A percentile compares a stretch with the other conserved stretches of the same genome.
Evolutionary conservation across 163 green algal species (phyloP).

Genomic region (Chlamydomonas reinhardtii): DNA sequence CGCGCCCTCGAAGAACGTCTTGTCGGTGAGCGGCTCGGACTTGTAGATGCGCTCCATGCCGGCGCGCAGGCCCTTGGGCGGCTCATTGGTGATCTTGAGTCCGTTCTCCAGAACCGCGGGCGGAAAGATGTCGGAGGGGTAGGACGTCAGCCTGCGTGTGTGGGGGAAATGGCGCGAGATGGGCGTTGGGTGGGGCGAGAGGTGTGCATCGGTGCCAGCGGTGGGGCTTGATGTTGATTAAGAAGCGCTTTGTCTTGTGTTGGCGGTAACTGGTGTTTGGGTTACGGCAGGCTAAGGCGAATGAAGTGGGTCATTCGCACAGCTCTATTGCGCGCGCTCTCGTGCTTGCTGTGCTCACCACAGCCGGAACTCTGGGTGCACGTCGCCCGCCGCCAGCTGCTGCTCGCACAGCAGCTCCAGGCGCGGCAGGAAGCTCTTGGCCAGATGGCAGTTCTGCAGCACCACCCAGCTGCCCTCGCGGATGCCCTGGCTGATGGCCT

Average conservation of each 20-base stretch:
- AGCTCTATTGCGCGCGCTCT: too few species aligned
- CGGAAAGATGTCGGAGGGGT: conserved; percentile 76
- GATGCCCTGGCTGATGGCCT: conserved; percentile 66
- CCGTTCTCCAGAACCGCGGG: conserved; percentile 77
- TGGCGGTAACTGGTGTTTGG: too few species aligned
- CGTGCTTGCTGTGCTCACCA: conserved; percentile 33
- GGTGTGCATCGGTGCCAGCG: too few species aligned
- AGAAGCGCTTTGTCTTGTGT: too few species aligned
- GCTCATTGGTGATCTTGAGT: conserved; percentile 84
- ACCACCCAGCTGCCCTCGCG: conserved; percentile 81
- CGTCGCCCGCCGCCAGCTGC: conserved; percentile 60
- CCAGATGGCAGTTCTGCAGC: conserved; percentile 85
- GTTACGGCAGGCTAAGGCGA: too few species aligned
- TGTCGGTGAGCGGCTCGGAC: conserved; percentile 73
- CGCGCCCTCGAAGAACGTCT: conserved; percentile 78
- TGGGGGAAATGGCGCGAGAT: too few species aligned
- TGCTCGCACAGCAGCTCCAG: conserved; percentile 83
- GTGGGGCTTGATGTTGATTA: too few species aligned
- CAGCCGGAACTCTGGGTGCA: conserved; percentile 61
- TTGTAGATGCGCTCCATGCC: conserved; percentile 80
- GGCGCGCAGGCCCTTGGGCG: conserved; percentile 62
- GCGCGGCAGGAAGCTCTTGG: conserved; percentile 79
- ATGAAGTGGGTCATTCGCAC: too few species aligned
- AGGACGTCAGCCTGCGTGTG: conserved; percentile 69
- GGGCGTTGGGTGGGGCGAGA: too few species aligned